Evolutionary conservation across 176 grass and related monocot genomes (phyloP), one percentile per base, ranked within the genome.

Genomic region (Oryza officinalis): DNA sequence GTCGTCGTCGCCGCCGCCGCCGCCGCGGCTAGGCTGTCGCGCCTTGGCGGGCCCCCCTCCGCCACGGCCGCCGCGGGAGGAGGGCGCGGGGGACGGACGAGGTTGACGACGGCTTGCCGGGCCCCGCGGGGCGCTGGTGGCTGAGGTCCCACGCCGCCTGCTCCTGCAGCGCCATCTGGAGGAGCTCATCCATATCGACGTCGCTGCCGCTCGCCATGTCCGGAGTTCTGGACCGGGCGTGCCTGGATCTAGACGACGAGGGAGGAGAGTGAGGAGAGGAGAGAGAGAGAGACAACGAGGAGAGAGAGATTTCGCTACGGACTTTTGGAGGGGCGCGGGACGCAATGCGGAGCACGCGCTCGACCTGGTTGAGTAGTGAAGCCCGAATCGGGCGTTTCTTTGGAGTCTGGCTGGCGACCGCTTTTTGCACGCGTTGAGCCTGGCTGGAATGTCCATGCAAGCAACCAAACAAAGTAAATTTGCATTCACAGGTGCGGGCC

Each of bases 131-230:
- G 69, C 88, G 92, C 91, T 95, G 89, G 89, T 98, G 94, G 91
- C 83, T 95, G 65, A 98, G 87, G 82, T 98, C 93, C 45, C 96
- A 80, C 80, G 90, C 85, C 32, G 93, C 93, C 69, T 98, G 96
- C 89, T 98, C 96, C 91, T 87, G 92, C 67, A 98, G 84, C 13
- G 96, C 96, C 38, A 95, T 98, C 89, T 98, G 96, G 80, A 98
- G 96, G 82, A 61, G 57, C 22, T 61, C 57, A n/a, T 61, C 57
- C 57, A 25, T n/a, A n/a, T 61, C 57, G 22, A 61, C 57, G 57
- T 61, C 57, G 57, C 57, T 61, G 57, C 25, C 57, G 22, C 57
- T 25, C 57, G 57, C 57, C 57, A 61, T 61, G 57, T 8, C 49
- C 49, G 50, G n/a, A n/a, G n/a, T n/a, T n/a, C n/a, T n/a, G n/a